These are phyloP conservation scores for Cyclotella distinguenda DNA, from an alignment of 108 stramenopile species.

Conservation along the genomic window DNA sequence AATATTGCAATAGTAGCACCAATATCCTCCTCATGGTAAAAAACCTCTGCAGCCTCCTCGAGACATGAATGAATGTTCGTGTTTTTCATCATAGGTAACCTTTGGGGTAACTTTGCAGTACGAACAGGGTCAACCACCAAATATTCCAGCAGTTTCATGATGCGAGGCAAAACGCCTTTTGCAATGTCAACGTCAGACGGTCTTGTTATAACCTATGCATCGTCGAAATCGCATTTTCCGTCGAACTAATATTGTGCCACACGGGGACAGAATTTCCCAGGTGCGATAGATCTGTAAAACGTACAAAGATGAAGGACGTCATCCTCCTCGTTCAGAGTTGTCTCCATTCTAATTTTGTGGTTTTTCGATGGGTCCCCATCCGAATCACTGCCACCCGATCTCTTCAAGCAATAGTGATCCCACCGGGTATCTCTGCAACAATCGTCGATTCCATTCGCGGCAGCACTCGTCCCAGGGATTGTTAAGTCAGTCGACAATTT, in stretches of 20 bases:
- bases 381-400: neutral
- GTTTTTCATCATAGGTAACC: neutral
- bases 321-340: conserved; percentile 14
- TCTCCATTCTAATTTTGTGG: neutral
- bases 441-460: conserved; percentile 35
- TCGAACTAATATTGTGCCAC: conserved; percentile 43
- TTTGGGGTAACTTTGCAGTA: conserved; percentile 6
- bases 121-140: conserved; percentile 29
- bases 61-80: neutral
- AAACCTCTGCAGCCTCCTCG: conserved; percentile 2
- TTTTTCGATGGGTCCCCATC: neutral
- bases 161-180: conserved; percentile 21
- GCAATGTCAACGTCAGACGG: conserved; percentile 14
- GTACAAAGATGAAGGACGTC: conserved; percentile 65
- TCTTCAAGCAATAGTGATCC: conserved; percentile 15
- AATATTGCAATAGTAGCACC: conserved; percentile 30
- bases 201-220: neutral
- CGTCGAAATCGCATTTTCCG: neutral
- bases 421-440: neutral
- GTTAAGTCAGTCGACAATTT: conserved; percentile 20
- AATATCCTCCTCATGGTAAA: conserved; percentile 21
- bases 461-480: conserved; percentile 25
- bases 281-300: conserved; percentile 62
- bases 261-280: conserved; percentile 69
- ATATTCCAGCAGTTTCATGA: conserved; percentile 17